Evolutionary conservation across 106 monocot genomes (phyloP), one percentile per base, ranked within the genome.

Genomic region (Xerophyta viscosa): DNA sequence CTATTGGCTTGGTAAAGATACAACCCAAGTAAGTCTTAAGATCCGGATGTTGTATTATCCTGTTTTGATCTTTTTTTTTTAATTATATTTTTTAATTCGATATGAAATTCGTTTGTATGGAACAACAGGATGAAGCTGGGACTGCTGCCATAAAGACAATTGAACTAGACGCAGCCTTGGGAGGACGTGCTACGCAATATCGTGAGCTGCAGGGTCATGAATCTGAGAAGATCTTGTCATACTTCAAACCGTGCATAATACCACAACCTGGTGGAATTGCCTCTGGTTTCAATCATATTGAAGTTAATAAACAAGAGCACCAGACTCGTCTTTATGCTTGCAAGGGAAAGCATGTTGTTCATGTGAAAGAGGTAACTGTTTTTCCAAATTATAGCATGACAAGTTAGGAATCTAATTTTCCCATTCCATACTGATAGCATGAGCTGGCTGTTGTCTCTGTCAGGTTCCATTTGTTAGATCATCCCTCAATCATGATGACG

Each of bases 181-280:
- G 78, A 22, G 78, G 78, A 9, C 68, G 68, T 60, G 78, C 73
- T 0, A 72, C 72, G 45, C 72, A 79, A 42, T 73, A 79, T 28
- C 67, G 78, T 20, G 78, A 79, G 48, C 31, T 69, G 20, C 78
- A 79, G 41, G 72, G 72, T 26, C 65, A 55, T 56, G 78, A 79
- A 48, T 60, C 68, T 15, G 78, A 79, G 54, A 79, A 73, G 41
- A 73, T 73, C 29, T 53, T 79, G 14, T 79, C 78, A 41, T 79
- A 73, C 60, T 79, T 79, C 41, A 79, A 79, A 69, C 72, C 78
- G 2, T 79, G 78, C 39, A 79, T 79, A 37, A 79, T 79, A 54
- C 78, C 78, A 17, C 73, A 65, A 52, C 57, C 50, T 47, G 72
- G 78, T 46, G 78, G 78, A 6, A 48, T 64, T 46, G 64, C 64